These are phyloP conservation scores for Blastobotrys proliferans DNA, from an alignment of 1,139 yeast genomes.

Conservation along the genomic window DNA sequence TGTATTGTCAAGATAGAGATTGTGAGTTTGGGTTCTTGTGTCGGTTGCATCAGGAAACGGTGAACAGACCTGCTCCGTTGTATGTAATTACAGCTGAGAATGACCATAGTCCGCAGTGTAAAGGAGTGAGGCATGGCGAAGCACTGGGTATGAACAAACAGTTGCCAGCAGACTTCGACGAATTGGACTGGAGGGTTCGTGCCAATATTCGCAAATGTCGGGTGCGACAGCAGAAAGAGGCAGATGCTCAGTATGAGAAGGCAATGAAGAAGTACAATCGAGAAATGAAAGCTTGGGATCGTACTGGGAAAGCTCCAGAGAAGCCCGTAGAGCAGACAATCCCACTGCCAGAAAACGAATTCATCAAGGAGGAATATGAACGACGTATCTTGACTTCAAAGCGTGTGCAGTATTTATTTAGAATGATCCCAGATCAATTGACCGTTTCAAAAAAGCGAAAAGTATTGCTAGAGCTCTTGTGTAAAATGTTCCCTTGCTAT, in stretches of 20 bases:
- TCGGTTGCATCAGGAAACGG: not conserved
- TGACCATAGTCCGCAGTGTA: not conserved
- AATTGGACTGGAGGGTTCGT: not conserved
- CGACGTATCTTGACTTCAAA: not conserved
- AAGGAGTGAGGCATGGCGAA: not conserved
- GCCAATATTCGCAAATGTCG: not conserved
- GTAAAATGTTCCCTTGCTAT: not conserved
- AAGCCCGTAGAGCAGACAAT: not conserved
- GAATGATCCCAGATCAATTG: conserved; percentile 4
- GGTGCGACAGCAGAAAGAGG: too few species aligned
- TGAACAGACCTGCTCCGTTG: conserved; percentile 1
- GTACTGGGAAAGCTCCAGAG: not conserved
- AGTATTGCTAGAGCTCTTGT: not conserved
- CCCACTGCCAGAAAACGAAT: too few species aligned
- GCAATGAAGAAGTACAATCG: not conserved
- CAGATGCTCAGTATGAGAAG: not conserved
- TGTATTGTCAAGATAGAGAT: not conserved
- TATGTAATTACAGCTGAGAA: not conserved
- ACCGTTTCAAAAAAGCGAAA: not conserved
- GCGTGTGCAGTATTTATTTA: conserved; percentile 2
- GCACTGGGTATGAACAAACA: not conserved
- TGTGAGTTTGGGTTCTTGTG: not conserved
- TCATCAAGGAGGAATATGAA: too few species aligned
- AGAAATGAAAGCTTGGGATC: too few species aligned
- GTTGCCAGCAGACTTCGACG: not conserved